These are phyloP conservation scores for Voacanga thouarsii DNA, from an alignment of 257 asterid genomes.

Conservation along the genomic window DNA sequence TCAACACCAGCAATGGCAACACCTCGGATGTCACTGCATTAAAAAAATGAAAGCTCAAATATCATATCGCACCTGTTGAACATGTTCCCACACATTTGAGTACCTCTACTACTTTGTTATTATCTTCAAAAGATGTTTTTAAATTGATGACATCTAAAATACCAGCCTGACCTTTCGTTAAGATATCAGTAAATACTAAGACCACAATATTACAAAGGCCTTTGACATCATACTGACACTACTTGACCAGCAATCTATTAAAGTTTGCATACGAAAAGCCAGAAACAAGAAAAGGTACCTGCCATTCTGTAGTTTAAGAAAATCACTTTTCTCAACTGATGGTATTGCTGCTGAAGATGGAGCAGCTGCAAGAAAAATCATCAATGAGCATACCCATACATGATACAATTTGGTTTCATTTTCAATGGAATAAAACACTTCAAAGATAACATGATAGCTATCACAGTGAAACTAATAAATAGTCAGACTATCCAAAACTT, in stretches of 20 bases:
- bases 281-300: conserved; percentile 44
- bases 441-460: background rate
- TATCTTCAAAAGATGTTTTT: background rate
- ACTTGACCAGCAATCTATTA: background rate
- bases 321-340: conserved; percentile 57
- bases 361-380: conserved; percentile 62
- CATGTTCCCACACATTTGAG: background rate
- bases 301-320: conserved; percentile 98
- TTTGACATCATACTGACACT: background rate
- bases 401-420: background rate
- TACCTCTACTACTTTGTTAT: background rate
- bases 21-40: conserved; percentile 90
- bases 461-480: conserved; percentile 3
- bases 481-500: background rate
- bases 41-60: conserved; percentile 7
- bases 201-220: background rate
- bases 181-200: background rate
- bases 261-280: background rate
- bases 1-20: conserved; percentile 94
- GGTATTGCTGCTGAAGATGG: conserved; percentile 50
- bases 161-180: background rate
- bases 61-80: background rate
- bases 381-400: conserved; percentile 21
- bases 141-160: background rate
- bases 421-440: background rate